Evolutionary conservation across 2,329 filamentous ascomycete species (phyloP).

Genomic region (Tolypocladium inflatum): DNA sequence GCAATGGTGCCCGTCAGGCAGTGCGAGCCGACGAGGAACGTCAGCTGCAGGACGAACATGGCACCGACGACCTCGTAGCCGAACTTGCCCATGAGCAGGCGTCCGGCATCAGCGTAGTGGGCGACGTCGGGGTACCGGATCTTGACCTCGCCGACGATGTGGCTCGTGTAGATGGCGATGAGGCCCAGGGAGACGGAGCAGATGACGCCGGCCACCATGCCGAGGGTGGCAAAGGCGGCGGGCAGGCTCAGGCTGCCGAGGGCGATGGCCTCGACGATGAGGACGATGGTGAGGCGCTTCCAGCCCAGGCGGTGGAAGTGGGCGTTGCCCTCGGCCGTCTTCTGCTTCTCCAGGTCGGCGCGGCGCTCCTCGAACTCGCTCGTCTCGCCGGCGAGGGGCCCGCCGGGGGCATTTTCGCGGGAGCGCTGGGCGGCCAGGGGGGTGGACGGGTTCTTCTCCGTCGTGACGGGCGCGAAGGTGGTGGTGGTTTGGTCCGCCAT

Average conservation of each 20-base stretch:
- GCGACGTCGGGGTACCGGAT: conserved; percentile 45
- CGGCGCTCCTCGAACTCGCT: conserved; percentile 28
- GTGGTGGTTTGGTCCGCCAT: not conserved
- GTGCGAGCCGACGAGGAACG: conserved; percentile 65
- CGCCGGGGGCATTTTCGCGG: conserved; percentile 15
- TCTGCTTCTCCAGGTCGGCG: conserved; percentile 35
- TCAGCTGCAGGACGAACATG: conserved; percentile 53
- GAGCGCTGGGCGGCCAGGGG: not conserved
- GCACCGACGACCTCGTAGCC: conserved; percentile 54
- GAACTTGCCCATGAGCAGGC: conserved; percentile 48
- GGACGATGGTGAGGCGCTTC: conserved; percentile 45
- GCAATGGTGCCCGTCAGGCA: conserved; percentile 61
- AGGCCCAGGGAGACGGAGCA: conserved; percentile 31
- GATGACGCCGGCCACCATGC: conserved; percentile 41
- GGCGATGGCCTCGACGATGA: conserved; percentile 48
- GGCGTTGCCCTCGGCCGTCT: conserved; percentile 32
- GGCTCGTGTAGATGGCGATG: conserved; percentile 37
- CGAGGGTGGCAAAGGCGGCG: conserved; percentile 40
- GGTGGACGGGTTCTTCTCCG: not conserved
- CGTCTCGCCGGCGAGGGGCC: conserved; percentile 17
- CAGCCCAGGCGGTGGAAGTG: conserved; percentile 45
- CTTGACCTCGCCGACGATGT: conserved; percentile 38
- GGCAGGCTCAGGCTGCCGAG: conserved; percentile 43
- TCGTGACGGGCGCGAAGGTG: not conserved
- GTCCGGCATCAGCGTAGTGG: conserved; percentile 59